Evolutionary conservation across 345 rosid genomes (phyloP), one percentile per base, ranked within the genome.

Genomic region (Euphorbia pulcherrima): DNA sequence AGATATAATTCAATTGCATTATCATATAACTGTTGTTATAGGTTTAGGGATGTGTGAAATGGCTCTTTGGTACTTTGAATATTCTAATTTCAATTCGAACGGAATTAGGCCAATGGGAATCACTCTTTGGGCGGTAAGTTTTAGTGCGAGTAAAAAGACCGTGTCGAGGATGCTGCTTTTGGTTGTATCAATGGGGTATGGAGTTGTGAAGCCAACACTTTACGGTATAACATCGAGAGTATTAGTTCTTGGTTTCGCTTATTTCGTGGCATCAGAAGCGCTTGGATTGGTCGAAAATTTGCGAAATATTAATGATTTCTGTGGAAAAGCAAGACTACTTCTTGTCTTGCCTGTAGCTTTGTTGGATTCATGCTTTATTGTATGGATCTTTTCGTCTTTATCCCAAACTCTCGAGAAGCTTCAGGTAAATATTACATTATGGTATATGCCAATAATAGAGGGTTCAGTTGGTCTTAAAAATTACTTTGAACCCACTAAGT

Each of bases 41-140:
- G 77, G 67, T 65, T 69, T 81, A 28, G 82, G 85, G 37, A 81
- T 78, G 82, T 81, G 78, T 54, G 84, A 81, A 71, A 81, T 81
- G 84, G 84, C 84, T 62, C 44, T 78, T 20, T 75, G 80, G 84
- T 81, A 75, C 61, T 81, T 65, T 28, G 82, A 78, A 56, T 78
- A 72, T 67, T 64, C 84, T 30, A 78, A 78, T 47, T 78, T 81
- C 23, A 81, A 75, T 70, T 63, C 80, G 20, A 72, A 75, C 26
- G 84, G 82, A 39, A 68, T 46, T 33, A 72, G 84, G 13, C 84
- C 84, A 0, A 47, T 72, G 70, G 80, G 66, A 20, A 76, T 81
- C 58, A 81, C 82, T 8, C 30, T 78, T 29, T 81, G 82, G 78
- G 79, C 80, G 0, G 82, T 75, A 8, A 73, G 80, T 39, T 75